Evolutionary conservation across 495 filamentous ascomycete species (phyloP), one percentile per base, ranked within the genome.

Genomic region (Poronia punctata): DNA sequence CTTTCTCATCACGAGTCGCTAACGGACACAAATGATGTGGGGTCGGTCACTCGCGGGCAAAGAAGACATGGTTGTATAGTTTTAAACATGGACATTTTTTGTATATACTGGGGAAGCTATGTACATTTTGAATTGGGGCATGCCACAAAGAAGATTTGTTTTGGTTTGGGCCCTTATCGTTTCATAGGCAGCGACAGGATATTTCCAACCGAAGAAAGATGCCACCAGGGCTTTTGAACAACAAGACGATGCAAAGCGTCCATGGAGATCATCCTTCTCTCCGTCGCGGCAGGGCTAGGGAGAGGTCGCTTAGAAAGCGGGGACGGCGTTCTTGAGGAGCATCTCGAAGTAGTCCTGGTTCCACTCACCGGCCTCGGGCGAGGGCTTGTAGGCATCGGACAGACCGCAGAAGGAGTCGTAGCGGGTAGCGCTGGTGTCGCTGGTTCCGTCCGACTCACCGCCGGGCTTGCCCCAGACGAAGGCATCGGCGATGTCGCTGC

Each of bases 381-480:
- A 73, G 27, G 84, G 84, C 69, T 73, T 58, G 58, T 53, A 69
- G 48, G 70, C 69, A 41, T 76, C 82, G 30, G 63, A 56, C 53
- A 71, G 70, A 36, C 83, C 82, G 53, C 85, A 88, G 69, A 75
- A 79, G 30, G 62, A 67, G 66, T 92, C 85, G 60, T 84, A 92
- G 23, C 84, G 73, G 43, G 56, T 47, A 9, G 83, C 70, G 25
- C 65, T 59, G 24, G 57, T 67, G 56, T 88, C 68, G 38, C 71
- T 78, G 35, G 84, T 88, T 49, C 85, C 84, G 60, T 88, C 85
- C 29, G 76, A 79, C 62, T 92, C 84, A 50, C 84, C 85, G 53
- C 85, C 85, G 38, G 83, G 84, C 76, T 88, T 88, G 51, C 84
- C 67, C 85, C 84, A 88, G 59, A 87, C 82, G 64, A 88, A 86